Evolutionary conservation across 257 asterid genomes (phyloP).

Genomic region (Primulina eburnea): DNA sequence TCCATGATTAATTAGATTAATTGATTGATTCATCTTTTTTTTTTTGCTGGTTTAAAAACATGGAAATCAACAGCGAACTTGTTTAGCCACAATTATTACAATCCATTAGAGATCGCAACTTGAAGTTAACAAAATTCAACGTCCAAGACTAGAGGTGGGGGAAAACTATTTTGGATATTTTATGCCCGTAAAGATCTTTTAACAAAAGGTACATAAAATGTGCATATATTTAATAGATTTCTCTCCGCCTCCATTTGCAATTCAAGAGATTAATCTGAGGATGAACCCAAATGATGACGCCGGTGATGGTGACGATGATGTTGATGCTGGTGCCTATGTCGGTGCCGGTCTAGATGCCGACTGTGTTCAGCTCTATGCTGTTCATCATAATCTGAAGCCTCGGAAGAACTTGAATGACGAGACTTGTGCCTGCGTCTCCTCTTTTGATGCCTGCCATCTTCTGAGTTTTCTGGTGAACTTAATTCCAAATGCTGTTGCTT

Average conservation of each 20-base stretch:
- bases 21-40: too few relatives aligned
- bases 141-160: too few relatives aligned
- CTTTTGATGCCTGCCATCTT: constrained; percentile 36
- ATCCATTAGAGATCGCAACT: too few relatives aligned
- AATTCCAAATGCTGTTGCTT: constrained; percentile 35
- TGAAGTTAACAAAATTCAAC: too few relatives aligned
- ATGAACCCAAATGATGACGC: constrained; percentile 9
- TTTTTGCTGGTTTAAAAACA: too few relatives aligned
- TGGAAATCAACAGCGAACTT: too few relatives aligned
- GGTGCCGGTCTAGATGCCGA: constrained; percentile 17
- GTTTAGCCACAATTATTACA: too few relatives aligned
- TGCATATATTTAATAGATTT: too few relatives aligned
- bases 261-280: constrained; percentile 11
- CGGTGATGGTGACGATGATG: neutral
- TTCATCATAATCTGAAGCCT: constrained; percentile 16
- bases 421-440: constrained; percentile 39
- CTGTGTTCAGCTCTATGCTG: constrained; percentile 27
- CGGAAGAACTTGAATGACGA: constrained; percentile 6
- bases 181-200: too few relatives aligned
- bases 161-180: too few relatives aligned
- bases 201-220: too few relatives aligned
- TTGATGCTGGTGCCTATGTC: constrained; percentile 2
- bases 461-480: constrained; percentile 47
- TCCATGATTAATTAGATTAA: too few relatives aligned
- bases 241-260: neutral